Base-by-base conservation (phyloP, 139 green algal species). In the Tetraselmis chui region DNA sequence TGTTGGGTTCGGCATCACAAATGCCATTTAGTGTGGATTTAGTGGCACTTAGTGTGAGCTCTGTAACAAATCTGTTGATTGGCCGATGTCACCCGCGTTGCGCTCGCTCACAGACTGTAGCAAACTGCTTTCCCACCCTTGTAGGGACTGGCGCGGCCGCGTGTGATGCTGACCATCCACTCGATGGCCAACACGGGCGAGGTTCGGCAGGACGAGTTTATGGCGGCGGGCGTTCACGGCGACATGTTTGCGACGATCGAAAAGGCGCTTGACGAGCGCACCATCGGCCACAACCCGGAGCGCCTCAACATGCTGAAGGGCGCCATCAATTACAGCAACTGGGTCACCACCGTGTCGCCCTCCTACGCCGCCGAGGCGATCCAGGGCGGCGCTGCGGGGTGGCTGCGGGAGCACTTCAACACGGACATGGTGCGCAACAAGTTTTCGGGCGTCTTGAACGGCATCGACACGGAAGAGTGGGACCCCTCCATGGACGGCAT, bases 251-350 rank as follows among this genome's bases (percentile, higher is more conserved):
- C 90, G 23, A 86, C 80, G 29, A 84, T 94, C 1, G 92, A 98
- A 82, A 94, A 95, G 81, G 96, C 96, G 1, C 90, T 99, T 85
- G 96, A 99, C 80, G 95, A 98, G 88, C 88, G 96, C 29, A 99
- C 96, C 26, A 97, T 97, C 31, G 95, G 96, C 0, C 96, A 99
- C 93, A 99, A 99, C 89, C 96, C 96, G 0, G 95, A 98, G 90
- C 87, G 96, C 1, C 89, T 98, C 29, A 97, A 91, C 86, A 88
- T 99, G 77, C 91, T 99, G 84, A 99, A 92, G 90, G 95, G 93
- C 1, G 95, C 91, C 78, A 94, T 98, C 78, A 90, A 98, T 2
- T 99, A 98, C 87, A 90, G 83, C 84, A 98, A 97, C 82, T 87
- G 81, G 0, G 91, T 99, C 18, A 98, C 94, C 28, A 98, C 95